Percentiles rank a stretch among this genome's conserved stretches.
Conservation (phyloP, 2,329 filamentous ascomycete species). For the Fusarium annulatum region DNA sequence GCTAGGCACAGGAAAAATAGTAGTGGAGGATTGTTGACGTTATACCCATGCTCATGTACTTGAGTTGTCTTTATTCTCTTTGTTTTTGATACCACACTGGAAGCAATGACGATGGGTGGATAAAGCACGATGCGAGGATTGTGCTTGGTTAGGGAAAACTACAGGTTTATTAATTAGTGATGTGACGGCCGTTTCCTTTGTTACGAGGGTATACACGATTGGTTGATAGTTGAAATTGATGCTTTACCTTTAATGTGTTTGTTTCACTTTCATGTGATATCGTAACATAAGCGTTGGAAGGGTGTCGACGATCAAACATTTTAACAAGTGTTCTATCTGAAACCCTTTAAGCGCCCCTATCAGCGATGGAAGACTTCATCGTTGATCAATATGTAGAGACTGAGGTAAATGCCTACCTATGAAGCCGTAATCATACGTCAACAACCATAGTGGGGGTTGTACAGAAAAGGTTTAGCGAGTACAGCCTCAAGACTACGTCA, state of each 20-base stretch:
- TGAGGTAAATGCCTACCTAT: background rate
- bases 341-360: no score
- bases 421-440: background rate
- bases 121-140: slow-evolving; percentile 18
- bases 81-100: slow-evolving; percentile 40
- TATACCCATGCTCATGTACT: slow-evolving; percentile 43
- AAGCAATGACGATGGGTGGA: slow-evolving; percentile 29
- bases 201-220: slow-evolving; percentile 27
- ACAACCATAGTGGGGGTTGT: background rate
- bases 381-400: background rate
- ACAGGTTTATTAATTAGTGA: slow-evolving; percentile 27
- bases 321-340: no score
- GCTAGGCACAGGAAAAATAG: background rate
- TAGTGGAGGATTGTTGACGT: slow-evolving; percentile 23
- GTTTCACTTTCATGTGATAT: no score
- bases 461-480: slow-evolving; percentile 23
- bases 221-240: slow-evolving; percentile 39
- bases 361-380: background rate
- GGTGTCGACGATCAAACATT: no score
- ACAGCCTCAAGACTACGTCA: slow-evolving; percentile 30
- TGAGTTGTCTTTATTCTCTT: slow-evolving; percentile 29
- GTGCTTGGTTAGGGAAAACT: slow-evolving; percentile 25
- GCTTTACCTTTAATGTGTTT: background rate
- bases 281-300: fast-evolving
- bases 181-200: slow-evolving; percentile 35